Conservation (phyloP, 768 basidiomycete genomes). For the Strobilomyces dryophilus region DNA sequence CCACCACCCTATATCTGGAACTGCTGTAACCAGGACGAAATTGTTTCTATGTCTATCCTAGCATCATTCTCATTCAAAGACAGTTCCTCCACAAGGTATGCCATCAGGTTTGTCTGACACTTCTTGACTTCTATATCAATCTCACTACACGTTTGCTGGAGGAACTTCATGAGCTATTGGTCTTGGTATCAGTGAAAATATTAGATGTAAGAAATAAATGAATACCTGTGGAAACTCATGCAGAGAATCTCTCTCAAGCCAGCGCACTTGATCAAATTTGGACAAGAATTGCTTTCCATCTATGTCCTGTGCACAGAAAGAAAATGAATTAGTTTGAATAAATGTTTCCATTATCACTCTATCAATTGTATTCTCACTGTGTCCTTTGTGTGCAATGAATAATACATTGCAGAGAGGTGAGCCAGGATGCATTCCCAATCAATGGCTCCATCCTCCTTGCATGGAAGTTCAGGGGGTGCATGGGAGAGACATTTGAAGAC, state of each 20-base stretch:
- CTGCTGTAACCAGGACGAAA: constrained; percentile 18
- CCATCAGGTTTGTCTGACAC: not conserved
- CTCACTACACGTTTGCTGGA: not conserved
- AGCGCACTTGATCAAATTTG: too few relatives aligned
- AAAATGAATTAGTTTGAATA: too few relatives aligned
- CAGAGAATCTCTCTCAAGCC: too few relatives aligned
- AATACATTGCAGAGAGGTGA: too few relatives aligned
- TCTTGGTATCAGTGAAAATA: too few relatives aligned
- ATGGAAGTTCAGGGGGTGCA: not conserved
- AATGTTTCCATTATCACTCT: not conserved
- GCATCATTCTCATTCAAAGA: not conserved
- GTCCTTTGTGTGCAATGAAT: too few relatives aligned
- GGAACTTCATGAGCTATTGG: not conserved
- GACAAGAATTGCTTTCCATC: too few relatives aligned
- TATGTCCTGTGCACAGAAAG: too few relatives aligned
- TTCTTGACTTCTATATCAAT: not conserved
- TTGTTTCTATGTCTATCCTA: not conserved
- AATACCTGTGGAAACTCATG: too few relatives aligned
- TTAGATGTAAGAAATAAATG: too few relatives aligned
- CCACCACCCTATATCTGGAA: too few relatives aligned
- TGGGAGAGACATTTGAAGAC: not conserved
- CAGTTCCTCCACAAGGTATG: not conserved
- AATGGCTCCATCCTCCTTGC: not conserved
- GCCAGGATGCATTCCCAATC: not conserved
- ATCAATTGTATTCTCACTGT: too few relatives aligned